Conservation (phyloP, 2,329 filamentous ascomycete species). For the Beauveria asiatica region DNA sequence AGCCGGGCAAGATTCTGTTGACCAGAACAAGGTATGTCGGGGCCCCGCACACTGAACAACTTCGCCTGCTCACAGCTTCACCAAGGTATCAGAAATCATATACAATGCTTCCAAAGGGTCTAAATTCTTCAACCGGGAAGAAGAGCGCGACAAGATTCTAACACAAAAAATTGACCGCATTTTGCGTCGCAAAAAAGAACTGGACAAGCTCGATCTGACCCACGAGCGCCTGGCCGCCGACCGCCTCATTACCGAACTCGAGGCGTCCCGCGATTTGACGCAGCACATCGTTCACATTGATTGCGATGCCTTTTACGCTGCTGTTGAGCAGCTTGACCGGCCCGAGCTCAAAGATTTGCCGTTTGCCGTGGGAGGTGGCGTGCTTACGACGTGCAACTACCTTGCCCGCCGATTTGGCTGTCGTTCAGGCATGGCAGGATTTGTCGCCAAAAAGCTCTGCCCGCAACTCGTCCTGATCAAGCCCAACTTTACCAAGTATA, state of each 20-base stretch:
- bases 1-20: slow-evolving; percentile 85
- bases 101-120: slow-evolving; percentile 95
- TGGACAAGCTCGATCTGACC: slow-evolving; percentile 69
- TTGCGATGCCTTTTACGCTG: slow-evolving; percentile 95
- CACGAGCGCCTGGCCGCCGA: slow-evolving; percentile 69
- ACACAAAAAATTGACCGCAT: slow-evolving; percentile 82
- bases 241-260: slow-evolving; percentile 70
- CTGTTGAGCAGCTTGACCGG: slow-evolving; percentile 76
- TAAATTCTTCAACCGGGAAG: slow-evolving; percentile 91
- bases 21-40: slow-evolving; percentile 65
- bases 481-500: slow-evolving; percentile 86
- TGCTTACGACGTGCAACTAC: slow-evolving; percentile 71
- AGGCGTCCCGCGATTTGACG: slow-evolving; percentile 68
- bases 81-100: slow-evolving; percentile 83
- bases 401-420: slow-evolving; percentile 83
- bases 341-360: slow-evolving; percentile 80
- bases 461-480: slow-evolving; percentile 75
- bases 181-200: slow-evolving; percentile 60
- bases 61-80: background rate
- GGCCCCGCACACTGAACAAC: background rate
- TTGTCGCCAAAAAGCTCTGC: slow-evolving; percentile 90
- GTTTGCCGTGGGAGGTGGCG: slow-evolving; percentile 75
- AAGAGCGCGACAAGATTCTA: slow-evolving; percentile 69
- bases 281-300: slow-evolving; percentile 88
- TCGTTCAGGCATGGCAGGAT: slow-evolving; percentile 89